phyloP scores from a whole-genome alignment of 345 rosid species.

The Citrus sp. region DNA sequence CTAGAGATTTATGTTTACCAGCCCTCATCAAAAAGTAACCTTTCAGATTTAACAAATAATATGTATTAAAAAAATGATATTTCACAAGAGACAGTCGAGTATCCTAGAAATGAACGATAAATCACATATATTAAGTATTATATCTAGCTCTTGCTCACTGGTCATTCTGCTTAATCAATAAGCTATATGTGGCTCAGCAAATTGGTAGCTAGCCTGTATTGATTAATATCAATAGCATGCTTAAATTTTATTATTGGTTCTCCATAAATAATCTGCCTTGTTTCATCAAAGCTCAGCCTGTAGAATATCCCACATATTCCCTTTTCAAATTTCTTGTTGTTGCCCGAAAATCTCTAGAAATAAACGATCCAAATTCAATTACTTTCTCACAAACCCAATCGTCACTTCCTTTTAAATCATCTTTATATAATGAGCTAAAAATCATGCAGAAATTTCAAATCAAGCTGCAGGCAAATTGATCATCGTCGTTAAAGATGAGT shows the following conservation, averaged over 20 bases:
- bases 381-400: neutral
- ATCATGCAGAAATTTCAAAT: neutral
- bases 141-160: too few species aligned
- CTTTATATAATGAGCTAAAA: constrained; percentile 1
- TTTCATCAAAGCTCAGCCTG: neutral
- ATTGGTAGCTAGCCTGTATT: neutral
- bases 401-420: neutral
- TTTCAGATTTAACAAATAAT: too few species aligned
- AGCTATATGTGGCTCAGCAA: too few species aligned
- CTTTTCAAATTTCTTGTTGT: constrained; percentile 17
- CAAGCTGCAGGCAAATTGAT: neutral
- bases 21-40: too few species aligned
- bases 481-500: constrained; percentile 11
- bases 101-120: too few species aligned
- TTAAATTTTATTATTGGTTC: neutral
- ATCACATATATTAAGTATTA: too few species aligned
- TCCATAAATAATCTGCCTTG: constrained; percentile 3
- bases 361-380: constrained; percentile 9
- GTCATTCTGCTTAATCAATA: too few species aligned
- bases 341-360: constrained; percentile 5
- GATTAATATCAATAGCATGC: neutral
- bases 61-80: too few species aligned
- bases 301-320: constrained; percentile 19
- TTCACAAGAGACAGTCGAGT: too few species aligned
- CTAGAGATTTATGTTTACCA: too few species aligned